These are phyloP conservation scores for Magnaporthales sp. DNA, from an alignment of 2,329 filamentous ascomycete species.

Conservation along the genomic window DNA sequence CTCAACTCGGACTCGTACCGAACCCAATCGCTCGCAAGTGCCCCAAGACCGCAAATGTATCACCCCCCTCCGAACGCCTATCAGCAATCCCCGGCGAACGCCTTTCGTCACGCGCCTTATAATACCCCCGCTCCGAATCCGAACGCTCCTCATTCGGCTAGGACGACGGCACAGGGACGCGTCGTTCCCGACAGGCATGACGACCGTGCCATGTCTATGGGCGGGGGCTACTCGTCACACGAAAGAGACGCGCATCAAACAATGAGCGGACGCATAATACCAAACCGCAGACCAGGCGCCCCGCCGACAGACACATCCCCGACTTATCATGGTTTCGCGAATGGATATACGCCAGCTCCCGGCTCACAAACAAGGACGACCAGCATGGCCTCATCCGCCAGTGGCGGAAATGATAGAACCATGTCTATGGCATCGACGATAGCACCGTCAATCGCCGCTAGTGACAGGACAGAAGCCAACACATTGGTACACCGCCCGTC, in stretches of 20 bases:
- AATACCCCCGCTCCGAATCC: conserved; percentile 50
- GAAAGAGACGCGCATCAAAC: conserved; percentile 80
- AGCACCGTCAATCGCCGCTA: conserved; percentile 53
- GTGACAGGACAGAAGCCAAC: conserved; percentile 35
- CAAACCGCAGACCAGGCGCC: conserved; percentile 50
- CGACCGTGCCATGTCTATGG: conserved; percentile 95
- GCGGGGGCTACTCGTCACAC: conserved; percentile 57
- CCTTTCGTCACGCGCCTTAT: conserved; percentile 72
- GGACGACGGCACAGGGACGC: conserved; percentile 84
- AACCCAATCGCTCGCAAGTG: conserved; percentile 83
- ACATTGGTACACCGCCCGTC: conserved; percentile 47
- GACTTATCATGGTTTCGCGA: conserved; percentile 21
- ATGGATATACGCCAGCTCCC: conserved; percentile 33
- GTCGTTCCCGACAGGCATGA: conserved; percentile 86
- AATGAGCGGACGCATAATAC: conserved; percentile 87
- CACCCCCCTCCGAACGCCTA: conserved; percentile 53
- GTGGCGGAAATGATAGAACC: conserved; percentile 41
- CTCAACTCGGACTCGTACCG: conserved; percentile 80
- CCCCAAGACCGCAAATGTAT: conserved; percentile 65
- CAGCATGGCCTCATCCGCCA: conserved; percentile 23
- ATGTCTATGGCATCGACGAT: conserved; percentile 93
- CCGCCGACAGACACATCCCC: not conserved
- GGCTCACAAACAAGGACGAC: conserved; percentile 50
- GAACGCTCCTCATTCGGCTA: conserved; percentile 14
- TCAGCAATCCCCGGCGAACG: conserved; percentile 59